Base-by-base conservation (phyloP, 2,329 filamentous ascomycete species). In the Aspergillus alliaceus region DNA sequence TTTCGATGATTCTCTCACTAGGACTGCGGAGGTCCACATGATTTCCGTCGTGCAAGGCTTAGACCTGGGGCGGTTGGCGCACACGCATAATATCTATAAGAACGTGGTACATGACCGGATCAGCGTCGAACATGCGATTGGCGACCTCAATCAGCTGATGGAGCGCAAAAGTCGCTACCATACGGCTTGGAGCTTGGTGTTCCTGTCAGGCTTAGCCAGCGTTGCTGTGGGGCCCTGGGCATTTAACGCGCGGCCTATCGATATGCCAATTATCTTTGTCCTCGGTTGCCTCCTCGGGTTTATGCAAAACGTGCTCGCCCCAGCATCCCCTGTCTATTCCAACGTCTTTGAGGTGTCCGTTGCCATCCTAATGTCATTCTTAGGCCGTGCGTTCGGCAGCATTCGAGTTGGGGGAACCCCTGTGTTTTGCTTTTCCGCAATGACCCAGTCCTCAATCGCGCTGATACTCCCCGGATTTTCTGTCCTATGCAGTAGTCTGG, bases 161-260 rank as follows among this genome's bases (percentile, higher is more conserved):
- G 73, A 75, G n/a, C 75, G 80, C 9, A 80, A 81, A 57, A 76
- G 79, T 46, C 85, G 86, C 66, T 87, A 80, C 60, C 72, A 74
- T 51, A 47, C 42, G 15, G 67, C 72, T 1, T 83, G 79, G 79
- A 60, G 78, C 4, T 69, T 81, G 11, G 84, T 95, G 1, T 72
- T 86, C 1, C 73, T 92, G 32, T 92, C 90, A 61, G 90, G 90
- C 0, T 73, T 91, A 2, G 90, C 90, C 3, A 90, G 89, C 12
- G 87, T 86, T 1, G 84, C 80, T 5, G 90, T 93, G 1, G 90
- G 88, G 0, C 90, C 90, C 0, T 93, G 93, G 66, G 88, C 89
- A 3, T 95, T 93, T 67, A 79, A 86, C 56, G 90, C 88, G 4
- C 84, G 90, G 2, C 84, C 87, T 39, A 88, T 93, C 47, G 68